phyloP scores from a whole-genome alignment of 2,329 filamentous ascomycete genomes.

The Stagonosporopsis cucurbitacearum region DNA sequence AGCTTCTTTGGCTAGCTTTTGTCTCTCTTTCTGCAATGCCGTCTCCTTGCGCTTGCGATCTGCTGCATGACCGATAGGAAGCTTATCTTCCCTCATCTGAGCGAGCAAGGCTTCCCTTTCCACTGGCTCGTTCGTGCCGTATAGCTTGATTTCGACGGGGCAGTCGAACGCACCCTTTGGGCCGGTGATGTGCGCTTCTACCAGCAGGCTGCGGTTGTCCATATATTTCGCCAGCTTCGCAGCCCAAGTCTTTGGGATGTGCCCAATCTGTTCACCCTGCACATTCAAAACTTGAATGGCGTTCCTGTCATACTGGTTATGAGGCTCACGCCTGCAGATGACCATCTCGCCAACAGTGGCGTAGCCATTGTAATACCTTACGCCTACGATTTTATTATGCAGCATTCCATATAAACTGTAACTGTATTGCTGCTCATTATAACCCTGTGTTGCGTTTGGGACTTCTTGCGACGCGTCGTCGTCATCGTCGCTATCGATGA shows the following conservation, averaged over 20 bases:
- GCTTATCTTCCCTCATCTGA: constrained; percentile 67
- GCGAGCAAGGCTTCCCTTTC: constrained; percentile 63
- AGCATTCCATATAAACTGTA: constrained; percentile 47
- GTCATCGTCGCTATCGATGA: constrained; percentile 39
- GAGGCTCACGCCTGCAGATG: constrained; percentile 64
- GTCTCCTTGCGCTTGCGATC: constrained; percentile 59
- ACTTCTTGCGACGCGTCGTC: constrained; percentile 41
- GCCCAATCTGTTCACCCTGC: constrained; percentile 75
- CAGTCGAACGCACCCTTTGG: constrained; percentile 73
- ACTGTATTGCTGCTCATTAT: constrained; percentile 31
- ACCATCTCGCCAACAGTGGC: constrained; percentile 47
- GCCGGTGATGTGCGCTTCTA: constrained; percentile 75
- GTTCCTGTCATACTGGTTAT: constrained; percentile 66
- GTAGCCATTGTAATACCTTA: constrained; percentile 50
- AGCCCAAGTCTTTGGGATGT: constrained; percentile 72
- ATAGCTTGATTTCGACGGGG: constrained; percentile 72
- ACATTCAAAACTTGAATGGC: constrained; percentile 83
- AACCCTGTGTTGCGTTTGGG: constrained; percentile 33
- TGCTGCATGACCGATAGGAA: constrained; percentile 56
- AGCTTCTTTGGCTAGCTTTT: constrained; percentile 53
- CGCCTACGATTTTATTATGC: constrained; percentile 65
- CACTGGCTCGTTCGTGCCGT: constrained; percentile 66
- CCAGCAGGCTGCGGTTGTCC: constrained; percentile 57
- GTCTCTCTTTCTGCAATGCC: constrained; percentile 63
- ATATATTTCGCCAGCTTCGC: constrained; percentile 77